Base-by-base conservation (phyloP, 1,139 yeast species). In the Candida sp. region DNA sequence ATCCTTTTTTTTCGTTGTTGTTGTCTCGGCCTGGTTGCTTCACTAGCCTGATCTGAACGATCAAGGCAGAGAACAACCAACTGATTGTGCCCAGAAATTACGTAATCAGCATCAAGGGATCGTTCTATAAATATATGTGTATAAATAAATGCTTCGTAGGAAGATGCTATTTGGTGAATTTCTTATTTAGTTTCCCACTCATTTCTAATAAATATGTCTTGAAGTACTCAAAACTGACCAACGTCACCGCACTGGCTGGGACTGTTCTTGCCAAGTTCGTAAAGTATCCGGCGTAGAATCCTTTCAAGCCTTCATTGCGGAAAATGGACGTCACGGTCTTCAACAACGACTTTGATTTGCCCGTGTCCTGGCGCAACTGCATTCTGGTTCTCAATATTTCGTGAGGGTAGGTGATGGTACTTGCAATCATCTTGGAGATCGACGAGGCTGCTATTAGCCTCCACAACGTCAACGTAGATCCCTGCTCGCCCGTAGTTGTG, bases 191-290 rank as follows among this genome's bases (percentile, higher is more conserved):
- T 40, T 63, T 65, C 8, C 75, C 78, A 55, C 73, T 68, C 44
- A 72, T 62, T 46, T 71, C 75, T 53, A 77, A 63, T 54, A 88
- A 73, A 62, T 81, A 85, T 43, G 83, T 79, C 61, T 90, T 87
- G 64, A 92, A 84, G 63, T 90, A 84, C 68, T 94, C 99, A 69
- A 90, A 94, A 38, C 97, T 88, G n/a, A 93, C 93, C 59, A 94
- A 75, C 2, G 99, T 94, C 25, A 94, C 90, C 1, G 98, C 98
- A 62, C 94, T 86, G 6, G 98, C 94, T 4, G 99, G 99, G 1
- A 94, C 91, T 0, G 99, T 96, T 62, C 99, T 78, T 34, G 91
- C 83, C 65, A 94, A 74, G 65, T 94, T 94, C 17, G 96, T 87
- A 1, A 85, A 80, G 63, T 93, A 88, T 0, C 99, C 99, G 1